A percentile compares a stretch with the other conserved stretches of the same genome.
Evolutionary conservation across 2,329 filamentous ascomycete species (phyloP).

Genomic region (Trichoderma hamatum): DNA sequence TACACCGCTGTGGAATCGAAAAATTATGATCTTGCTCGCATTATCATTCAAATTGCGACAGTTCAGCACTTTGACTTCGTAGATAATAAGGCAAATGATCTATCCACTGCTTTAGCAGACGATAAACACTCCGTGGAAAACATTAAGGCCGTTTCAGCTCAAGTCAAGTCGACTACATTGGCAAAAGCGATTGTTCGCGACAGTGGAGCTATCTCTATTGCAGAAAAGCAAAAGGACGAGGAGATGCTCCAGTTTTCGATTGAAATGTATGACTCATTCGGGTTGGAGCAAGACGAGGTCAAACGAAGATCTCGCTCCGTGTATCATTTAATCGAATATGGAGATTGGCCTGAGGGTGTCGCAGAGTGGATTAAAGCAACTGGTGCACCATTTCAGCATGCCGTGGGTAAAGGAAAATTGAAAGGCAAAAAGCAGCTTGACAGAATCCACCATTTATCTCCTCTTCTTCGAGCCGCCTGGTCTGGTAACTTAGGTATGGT

Average conservation of each 20-base stretch:
- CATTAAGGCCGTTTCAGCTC: neutral
- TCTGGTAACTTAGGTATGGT: constrained; percentile 9
- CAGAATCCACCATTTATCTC: neutral
- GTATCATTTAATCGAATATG: neutral
- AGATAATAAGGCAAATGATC: neutral
- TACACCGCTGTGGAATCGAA: neutral
- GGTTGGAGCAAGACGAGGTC: neutral
- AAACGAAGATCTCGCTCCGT: neutral
- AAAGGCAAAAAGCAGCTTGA: constrained; percentile 8
- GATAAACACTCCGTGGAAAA: neutral
- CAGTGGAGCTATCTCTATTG: neutral
- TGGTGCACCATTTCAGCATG: constrained; percentile 7
- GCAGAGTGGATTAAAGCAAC: neutral
- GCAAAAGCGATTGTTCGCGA: neutral
- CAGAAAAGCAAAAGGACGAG: neutral
- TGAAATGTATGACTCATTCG: neutral
- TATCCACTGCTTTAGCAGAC: neutral
- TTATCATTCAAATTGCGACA: neutral
- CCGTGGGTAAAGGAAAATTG: neutral
- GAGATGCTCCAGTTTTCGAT: neutral
- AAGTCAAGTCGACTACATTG: neutral
- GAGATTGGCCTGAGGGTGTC: constrained; percentile 3
- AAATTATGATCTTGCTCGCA: constrained; percentile 5
- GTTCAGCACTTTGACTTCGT: neutral
- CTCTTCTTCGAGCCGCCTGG: constrained; percentile 3